Percentiles rank a stretch among this genome's conserved stretches.
Conservation (phyloP, 1,139 yeast genomes). For the Suhomyces bolitotheri region DNA sequence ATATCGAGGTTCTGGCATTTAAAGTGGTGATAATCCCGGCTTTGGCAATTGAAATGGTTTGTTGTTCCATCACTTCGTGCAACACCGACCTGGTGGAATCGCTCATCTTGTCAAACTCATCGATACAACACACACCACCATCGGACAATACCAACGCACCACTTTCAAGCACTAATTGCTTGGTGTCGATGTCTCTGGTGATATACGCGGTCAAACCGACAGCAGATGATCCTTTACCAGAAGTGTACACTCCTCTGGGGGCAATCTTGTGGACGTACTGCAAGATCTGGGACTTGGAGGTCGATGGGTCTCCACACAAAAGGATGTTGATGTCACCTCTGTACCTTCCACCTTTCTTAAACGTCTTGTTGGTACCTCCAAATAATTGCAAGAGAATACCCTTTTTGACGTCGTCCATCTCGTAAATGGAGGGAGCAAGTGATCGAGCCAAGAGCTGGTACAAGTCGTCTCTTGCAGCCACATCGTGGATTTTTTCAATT, state of each 20-base stretch:
- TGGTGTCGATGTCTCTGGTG: slow-evolving; percentile 91
- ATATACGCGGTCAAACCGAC: slow-evolving; percentile 98
- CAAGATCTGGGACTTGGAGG: slow-evolving; percentile 90
- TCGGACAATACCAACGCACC: slow-evolving; percentile 97
- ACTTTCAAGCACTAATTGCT: slow-evolving; percentile 87
- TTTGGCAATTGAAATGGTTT: slow-evolving; percentile 94
- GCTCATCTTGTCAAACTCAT: slow-evolving; percentile 97
- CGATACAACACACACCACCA: slow-evolving; percentile 98
- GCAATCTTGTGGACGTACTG: slow-evolving; percentile 97
- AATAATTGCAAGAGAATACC: slow-evolving; percentile 89
- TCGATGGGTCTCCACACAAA: slow-evolving; percentile 97
- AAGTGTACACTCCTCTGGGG: slow-evolving; percentile 95
- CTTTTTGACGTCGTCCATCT: slow-evolving; percentile 94
- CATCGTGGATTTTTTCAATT: slow-evolving; percentile 58
- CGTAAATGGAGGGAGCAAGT: slow-evolving; percentile 92
- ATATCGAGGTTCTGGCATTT: slow-evolving; percentile 91
- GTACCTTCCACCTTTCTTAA: slow-evolving; percentile 88
- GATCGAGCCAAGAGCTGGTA: slow-evolving; percentile 90
- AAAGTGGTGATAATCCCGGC: slow-evolving; percentile 97
- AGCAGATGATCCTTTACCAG: slow-evolving; percentile 98
- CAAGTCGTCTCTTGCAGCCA: slow-evolving; percentile 69
- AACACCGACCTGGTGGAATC: slow-evolving; percentile 92
- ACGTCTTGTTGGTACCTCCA: slow-evolving; percentile 92
- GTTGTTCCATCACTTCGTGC: slow-evolving; percentile 99
- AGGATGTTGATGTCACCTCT: slow-evolving; percentile 93